Percentiles rank a stretch among this genome's conserved stretches.
Conservation (phyloP, 176 grass and related monocot species). For the Triticum urartu region DNA sequence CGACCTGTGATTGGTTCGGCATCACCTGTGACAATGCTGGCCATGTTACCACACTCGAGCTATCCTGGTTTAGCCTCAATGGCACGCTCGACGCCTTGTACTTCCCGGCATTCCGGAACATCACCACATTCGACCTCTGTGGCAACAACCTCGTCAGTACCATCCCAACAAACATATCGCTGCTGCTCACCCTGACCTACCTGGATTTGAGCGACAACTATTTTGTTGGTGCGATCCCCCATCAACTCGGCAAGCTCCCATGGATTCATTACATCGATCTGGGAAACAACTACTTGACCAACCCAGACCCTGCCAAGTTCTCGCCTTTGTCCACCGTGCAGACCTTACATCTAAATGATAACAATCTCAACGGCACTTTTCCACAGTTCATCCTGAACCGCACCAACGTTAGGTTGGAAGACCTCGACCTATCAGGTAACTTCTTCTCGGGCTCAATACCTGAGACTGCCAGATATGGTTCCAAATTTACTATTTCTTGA, state of each 20-base stretch:
- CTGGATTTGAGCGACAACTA: neutral
- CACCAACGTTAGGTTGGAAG: neutral
- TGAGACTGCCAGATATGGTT: conserved; percentile 19
- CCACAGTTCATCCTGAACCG: neutral
- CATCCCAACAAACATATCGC: conserved; percentile 40
- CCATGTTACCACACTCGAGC: conserved; percentile 24
- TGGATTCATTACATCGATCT: neutral
- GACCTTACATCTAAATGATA: neutral
- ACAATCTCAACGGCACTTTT: neutral
- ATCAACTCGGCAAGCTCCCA: neutral
- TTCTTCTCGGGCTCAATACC: conserved; percentile 27
- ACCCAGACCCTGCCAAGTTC: neutral
- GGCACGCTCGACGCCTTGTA: conserved; percentile 38
- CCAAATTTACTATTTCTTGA: conserved; percentile 12
- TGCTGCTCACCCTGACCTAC: neutral
- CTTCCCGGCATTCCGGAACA: conserved; percentile 16
- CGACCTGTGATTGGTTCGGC: conserved; percentile 45
- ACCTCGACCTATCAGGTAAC: conserved; percentile 45
- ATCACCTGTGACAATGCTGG: conserved; percentile 24
- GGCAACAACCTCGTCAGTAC: conserved; percentile 26
- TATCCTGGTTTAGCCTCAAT: neutral
- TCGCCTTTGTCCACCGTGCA: neutral
- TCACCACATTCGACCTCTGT: conserved; percentile 32
- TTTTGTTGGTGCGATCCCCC: neutral
- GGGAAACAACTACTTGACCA: neutral